Evolutionary conservation across 2,329 filamentous ascomycete species (phyloP), one percentile per base, ranked within the genome.

Genomic region (Hypoxylon rubiginosum): DNA sequence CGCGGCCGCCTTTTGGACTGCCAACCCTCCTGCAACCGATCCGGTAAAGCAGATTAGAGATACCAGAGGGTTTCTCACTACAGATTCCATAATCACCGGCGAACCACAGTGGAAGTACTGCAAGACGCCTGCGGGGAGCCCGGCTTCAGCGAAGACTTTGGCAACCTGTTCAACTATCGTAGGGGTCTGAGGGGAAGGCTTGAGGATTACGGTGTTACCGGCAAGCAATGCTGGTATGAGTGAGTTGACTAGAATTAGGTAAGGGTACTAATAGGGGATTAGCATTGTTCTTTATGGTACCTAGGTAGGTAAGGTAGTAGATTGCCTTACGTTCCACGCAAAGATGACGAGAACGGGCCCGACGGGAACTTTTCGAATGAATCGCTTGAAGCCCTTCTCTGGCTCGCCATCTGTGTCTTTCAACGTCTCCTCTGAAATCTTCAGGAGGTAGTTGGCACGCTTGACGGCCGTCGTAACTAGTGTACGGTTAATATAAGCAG

Each of bases 21-120:
- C 90, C 58, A 97, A 82, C 15, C 95, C 95, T 58, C 93, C 94
- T 10, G 92, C 91, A 9, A 97, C 93, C 6, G 94, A 97, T 36
- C 95, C 95, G 0, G 95, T 98, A 80, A 98, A 98, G 84, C 93
- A 97, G 56, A 98, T 88, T 34, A 94, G 86, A 57, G 91, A 87
- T 68, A 98, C 87, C 70, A 90, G 87, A 6, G 93, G 91, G 64
- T 93, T 89, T 53, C 91, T 87, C 53, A 97, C 90, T 48, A 98
- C 85, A 5, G 89, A 84, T 80, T 97, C 92, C 72, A 98, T 91
- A 64, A 91, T 86, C 49, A 82, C 82, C 26, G 91, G 90, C 52
- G 92, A 93, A 57, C 94, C 95, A 74, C 90, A 92, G 83, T 98
- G 95, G 81, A 97, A 94, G 79, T 92, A 94, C 81, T 97, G 95